Percentiles rank a stretch among this genome's conserved stretches.
Conservation (phyloP, 2,329 filamentous ascomycete species). For the Verticillium dahliae region DNA sequence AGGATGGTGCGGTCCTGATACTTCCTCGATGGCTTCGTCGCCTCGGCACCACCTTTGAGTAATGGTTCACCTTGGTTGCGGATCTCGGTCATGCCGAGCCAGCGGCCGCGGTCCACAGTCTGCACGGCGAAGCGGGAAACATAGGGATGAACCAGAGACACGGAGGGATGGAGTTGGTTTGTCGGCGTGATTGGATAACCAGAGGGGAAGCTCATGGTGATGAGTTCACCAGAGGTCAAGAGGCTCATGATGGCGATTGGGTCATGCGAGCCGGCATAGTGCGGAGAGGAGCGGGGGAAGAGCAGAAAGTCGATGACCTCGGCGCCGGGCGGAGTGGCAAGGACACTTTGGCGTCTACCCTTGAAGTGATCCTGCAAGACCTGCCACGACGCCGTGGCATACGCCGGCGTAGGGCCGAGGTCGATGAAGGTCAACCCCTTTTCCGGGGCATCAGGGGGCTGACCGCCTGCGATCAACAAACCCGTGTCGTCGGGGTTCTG, state of each 20-base stretch:
- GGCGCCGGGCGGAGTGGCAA: constrained; percentile 71
- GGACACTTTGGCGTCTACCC: constrained; percentile 63
- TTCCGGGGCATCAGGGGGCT: constrained; percentile 56
- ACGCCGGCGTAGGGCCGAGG: constrained; percentile 80
- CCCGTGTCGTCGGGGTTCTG: constrained; percentile 90
- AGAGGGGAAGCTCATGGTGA: constrained; percentile 87
- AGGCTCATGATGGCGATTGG: constrained; percentile 78
- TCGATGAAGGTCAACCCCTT: constrained; percentile 87
- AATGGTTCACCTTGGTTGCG: constrained; percentile 72
- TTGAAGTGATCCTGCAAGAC: constrained; percentile 71
- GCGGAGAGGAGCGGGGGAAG: constrained; percentile 74
- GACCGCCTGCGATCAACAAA: constrained; percentile 78
- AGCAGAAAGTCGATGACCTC: constrained; percentile 76
- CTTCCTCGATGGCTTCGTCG: constrained; percentile 60
- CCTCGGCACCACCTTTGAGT: constrained; percentile 72
- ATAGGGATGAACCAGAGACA: constrained; percentile 88
- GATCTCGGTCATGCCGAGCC: constrained; percentile 87
- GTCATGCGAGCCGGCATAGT: constrained; percentile 83
- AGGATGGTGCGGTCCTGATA: constrained; percentile 81
- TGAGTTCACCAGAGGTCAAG: constrained; percentile 78
- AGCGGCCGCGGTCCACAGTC: constrained; percentile 68
- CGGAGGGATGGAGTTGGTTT: constrained; percentile 82
- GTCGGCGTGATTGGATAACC: constrained; percentile 88
- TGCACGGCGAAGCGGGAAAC: constrained; percentile 67
- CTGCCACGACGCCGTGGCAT: constrained; percentile 88